These are phyloP conservation scores for Zymoseptoria ardabiliae DNA, from an alignment of 2,329 filamentous ascomycete genomes.

Conservation along the genomic window DNA sequence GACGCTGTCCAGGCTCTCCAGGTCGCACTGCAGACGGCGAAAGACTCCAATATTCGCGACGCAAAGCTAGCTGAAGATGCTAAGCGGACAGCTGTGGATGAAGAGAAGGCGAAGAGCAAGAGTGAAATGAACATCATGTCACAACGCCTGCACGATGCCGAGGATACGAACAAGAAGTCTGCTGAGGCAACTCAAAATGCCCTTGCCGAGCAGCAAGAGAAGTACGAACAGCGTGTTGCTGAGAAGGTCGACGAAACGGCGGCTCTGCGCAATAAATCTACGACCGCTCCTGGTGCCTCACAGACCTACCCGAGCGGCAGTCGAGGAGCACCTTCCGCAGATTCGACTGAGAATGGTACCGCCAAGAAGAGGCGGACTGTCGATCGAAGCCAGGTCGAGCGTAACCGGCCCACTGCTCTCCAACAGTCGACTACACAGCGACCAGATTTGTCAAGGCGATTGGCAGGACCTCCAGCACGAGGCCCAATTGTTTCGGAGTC, in stretches of 20 bases:
- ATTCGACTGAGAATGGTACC: background rate
- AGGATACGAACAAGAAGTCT: background rate
- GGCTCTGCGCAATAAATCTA: background rate
- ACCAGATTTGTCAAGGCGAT: background rate
- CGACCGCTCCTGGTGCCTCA: background rate
- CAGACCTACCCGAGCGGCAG: background rate
- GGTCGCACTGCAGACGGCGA: background rate
- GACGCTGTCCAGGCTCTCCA: background rate
- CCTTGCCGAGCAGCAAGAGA: background rate
- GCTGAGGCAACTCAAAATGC: background rate
- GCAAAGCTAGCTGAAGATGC: background rate
- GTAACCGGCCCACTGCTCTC: background rate
- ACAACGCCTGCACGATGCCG: background rate
- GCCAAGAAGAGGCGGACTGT: background rate
- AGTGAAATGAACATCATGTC: background rate
- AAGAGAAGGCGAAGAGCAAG: background rate
- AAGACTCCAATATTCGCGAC: background rate
- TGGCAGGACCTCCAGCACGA: background rate
- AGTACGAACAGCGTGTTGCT: background rate
- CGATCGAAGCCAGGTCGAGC: background rate
- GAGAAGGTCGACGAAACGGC: background rate
- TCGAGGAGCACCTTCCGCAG: background rate
- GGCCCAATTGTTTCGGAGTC: background rate
- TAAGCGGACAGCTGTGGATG: background rate
- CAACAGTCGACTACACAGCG: background rate